These are phyloP conservation scores for Lentinula boryana DNA, from an alignment of 768 basidiomycete species.

Conservation along the genomic window DNA sequence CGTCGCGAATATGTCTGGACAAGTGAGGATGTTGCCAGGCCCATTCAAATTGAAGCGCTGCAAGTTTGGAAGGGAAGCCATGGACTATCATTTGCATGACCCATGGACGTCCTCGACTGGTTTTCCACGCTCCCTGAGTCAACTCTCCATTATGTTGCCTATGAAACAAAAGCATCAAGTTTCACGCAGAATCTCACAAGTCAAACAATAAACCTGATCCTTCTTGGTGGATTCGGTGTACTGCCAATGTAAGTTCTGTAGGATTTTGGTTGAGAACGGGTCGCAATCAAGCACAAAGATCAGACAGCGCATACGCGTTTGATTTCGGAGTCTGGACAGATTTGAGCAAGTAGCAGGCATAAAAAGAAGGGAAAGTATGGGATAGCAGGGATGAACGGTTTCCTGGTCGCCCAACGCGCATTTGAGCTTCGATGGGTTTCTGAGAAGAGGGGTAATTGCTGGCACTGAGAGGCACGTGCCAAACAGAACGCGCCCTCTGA, in stretches of 20 bases:
- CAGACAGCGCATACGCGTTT: constrained; percentile 25
- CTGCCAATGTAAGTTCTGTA: constrained; percentile 72
- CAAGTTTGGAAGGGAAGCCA: constrained; percentile 71
- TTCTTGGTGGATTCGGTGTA: constrained; percentile 59
- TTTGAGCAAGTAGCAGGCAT: constrained; percentile 79
- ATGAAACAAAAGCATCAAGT: background rate
- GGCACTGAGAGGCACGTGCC: background rate
- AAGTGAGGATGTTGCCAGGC: constrained; percentile 78
- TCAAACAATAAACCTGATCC: constrained; percentile 46
- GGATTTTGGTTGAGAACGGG: background rate
- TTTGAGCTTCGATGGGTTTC: background rate
- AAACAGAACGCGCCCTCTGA: background rate
- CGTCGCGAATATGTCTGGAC: constrained; percentile 57
- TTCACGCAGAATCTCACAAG: background rate
- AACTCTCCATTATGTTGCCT: constrained; percentile 83
- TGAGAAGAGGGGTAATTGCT: background rate
- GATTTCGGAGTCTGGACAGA: constrained; percentile 51
- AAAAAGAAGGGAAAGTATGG: constrained; percentile 59
- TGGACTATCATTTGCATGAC: constrained; percentile 83
- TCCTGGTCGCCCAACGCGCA: background rate
- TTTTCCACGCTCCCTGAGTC: constrained; percentile 64
- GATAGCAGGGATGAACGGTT: constrained; percentile 21
- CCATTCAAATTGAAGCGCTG: constrained; percentile 80
- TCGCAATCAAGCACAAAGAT: background rate
- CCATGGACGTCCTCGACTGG: constrained; percentile 60